A percentile compares a stretch with the other conserved stretches of the same genome.
These are phyloP conservation scores for Stachybotrys elegans DNA, from an alignment of 2,329 filamentous ascomycete species.

Conservation along the genomic window DNA sequence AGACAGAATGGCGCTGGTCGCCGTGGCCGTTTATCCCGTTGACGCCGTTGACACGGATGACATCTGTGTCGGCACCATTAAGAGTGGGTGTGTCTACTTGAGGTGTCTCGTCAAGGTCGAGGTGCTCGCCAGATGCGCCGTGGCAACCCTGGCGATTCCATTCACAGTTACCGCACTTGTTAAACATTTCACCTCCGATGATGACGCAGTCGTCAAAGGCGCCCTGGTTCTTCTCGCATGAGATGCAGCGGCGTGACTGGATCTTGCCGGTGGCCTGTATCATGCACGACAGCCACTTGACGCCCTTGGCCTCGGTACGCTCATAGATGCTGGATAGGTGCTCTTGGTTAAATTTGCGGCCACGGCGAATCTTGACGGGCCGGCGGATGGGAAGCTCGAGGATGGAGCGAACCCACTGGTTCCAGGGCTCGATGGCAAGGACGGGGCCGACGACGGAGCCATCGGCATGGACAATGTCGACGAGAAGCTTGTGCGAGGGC, in stretches of 20 bases:
- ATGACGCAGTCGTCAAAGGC: constrained; percentile 41
- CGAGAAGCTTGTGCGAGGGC: constrained; percentile 15
- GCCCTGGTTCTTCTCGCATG: constrained; percentile 37
- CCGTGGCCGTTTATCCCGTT: too few species aligned
- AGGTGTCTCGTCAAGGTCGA: too few species aligned
- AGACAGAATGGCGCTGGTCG: too few species aligned
- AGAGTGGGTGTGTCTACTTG: too few species aligned
- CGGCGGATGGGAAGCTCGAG: constrained; percentile 32
- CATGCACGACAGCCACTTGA: constrained; percentile 43
- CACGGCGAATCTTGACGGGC: constrained; percentile 34
- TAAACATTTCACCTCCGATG: constrained; percentile 34
- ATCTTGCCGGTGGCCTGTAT: constrained; percentile 44
- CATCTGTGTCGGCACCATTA: too few species aligned
- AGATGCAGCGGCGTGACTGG: constrained; percentile 32
- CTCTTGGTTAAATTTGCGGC: constrained; percentile 33
- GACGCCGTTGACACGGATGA: too few species aligned
- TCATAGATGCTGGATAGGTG: constrained; percentile 36
- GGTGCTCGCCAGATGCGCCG: constrained; percentile 15
- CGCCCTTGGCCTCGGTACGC: constrained; percentile 33
- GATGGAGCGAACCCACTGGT: constrained; percentile 34
- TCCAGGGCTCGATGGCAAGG: constrained; percentile 29
- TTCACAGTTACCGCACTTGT: constrained; percentile 46
- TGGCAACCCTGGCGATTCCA: constrained; percentile 39
- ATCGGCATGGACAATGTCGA: constrained; percentile 30
- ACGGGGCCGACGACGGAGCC: constrained; percentile 34